phyloP scores from a whole-genome alignment of 2,329 filamentous ascomycete genomes.

The Dactylonectria macrodidyma region DNA sequence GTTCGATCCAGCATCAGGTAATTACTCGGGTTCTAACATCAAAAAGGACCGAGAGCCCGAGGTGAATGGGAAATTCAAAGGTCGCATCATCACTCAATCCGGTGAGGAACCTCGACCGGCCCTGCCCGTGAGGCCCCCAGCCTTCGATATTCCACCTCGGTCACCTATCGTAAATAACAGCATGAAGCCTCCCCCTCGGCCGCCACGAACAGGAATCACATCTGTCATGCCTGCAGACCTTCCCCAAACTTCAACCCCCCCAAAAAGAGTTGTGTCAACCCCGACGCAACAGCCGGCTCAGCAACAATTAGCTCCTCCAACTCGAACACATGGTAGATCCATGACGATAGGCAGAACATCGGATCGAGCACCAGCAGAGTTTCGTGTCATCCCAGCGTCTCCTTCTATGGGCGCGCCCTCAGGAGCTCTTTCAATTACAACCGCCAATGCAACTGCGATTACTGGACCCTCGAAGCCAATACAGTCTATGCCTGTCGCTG shows the following conservation, averaged over 20 bases:
- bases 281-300: constrained; percentile 48
- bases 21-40: constrained; percentile 62
- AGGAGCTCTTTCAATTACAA: constrained; percentile 29
- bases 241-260: constrained; percentile 42
- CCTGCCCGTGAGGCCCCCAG: constrained; percentile 65
- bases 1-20: constrained; percentile 69
- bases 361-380: constrained; percentile 44
- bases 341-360: constrained; percentile 55
- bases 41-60: constrained; percentile 63
- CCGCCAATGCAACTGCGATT: constrained; percentile 28
- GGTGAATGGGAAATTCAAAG: constrained; percentile 56
- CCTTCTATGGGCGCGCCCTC: constrained; percentile 22
- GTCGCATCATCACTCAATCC: constrained; percentile 56
- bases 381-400: constrained; percentile 43
- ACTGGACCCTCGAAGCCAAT: constrained; percentile 39
- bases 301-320: constrained; percentile 50
- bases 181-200: constrained; percentile 58
- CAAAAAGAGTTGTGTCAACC: constrained; percentile 51
- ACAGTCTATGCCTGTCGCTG: constrained; percentile 36
- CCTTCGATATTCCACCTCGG: constrained; percentile 43
- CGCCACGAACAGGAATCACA: constrained; percentile 56
- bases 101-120: constrained; percentile 63
- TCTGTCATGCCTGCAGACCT: constrained; percentile 39
- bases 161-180: constrained; percentile 33
- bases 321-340: constrained; percentile 50